Conservation (phyloP, 1,284 basidiomycete species). For the Ceratobasidium papillatum region DNA sequence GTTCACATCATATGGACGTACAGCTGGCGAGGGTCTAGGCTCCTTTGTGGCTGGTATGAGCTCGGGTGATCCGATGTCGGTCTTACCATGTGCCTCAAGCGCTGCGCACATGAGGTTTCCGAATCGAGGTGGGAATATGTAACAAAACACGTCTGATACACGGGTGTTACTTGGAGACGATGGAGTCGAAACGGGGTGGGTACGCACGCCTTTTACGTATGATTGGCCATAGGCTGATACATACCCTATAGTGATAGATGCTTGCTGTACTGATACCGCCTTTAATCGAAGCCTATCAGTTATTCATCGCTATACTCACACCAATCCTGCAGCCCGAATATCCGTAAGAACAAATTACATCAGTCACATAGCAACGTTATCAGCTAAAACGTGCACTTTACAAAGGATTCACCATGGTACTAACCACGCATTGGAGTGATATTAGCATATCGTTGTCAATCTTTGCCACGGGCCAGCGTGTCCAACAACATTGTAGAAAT, state of each 20-base stretch:
- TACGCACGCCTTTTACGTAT: background rate
- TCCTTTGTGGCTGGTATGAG: background rate
- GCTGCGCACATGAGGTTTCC: background rate
- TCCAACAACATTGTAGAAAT: no score
- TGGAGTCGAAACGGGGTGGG: background rate
- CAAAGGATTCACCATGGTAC: no score
- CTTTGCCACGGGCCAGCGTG: no score
- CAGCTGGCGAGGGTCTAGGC: background rate
- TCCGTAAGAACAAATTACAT: background rate
- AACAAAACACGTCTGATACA: constrained; percentile 9
- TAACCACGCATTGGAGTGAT: no score
- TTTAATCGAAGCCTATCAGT: background rate
- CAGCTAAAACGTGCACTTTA: background rate
- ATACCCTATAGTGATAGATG: background rate
- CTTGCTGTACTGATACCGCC: background rate
- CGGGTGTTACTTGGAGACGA: background rate
- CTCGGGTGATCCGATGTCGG: constrained; percentile 16
- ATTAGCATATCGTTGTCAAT: no score
- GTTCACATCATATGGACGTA: background rate
- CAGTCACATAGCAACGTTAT: background rate
- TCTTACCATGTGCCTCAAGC: background rate
- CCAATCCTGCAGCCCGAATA: background rate
- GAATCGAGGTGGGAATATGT: background rate
- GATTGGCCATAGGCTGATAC: background rate
- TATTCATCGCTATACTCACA: background rate